These are phyloP conservation scores for Ceratocystis papillata DNA, from an alignment of 2,329 filamentous ascomycete genomes.

Conservation along the genomic window DNA sequence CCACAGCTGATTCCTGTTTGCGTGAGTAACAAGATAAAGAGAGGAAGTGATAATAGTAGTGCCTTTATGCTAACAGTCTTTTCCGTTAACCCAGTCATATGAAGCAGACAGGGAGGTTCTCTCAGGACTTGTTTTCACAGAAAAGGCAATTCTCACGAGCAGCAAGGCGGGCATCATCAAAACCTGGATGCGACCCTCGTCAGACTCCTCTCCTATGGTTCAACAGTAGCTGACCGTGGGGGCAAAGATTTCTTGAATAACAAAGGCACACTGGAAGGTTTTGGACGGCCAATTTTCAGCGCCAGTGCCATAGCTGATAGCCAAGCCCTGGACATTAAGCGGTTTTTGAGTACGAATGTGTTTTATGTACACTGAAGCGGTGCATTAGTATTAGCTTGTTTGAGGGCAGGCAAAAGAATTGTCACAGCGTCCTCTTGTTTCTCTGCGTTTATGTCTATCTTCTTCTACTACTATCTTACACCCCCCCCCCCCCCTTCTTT, in stretches of 20 bases:
- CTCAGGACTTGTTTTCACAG: constrained; percentile 51
- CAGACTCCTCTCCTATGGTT: constrained; percentile 23
- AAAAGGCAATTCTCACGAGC: constrained; percentile 84
- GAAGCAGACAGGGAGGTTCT: constrained; percentile 19
- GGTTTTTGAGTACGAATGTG: not conserved
- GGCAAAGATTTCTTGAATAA: not conserved
- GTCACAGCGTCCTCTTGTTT: not conserved
- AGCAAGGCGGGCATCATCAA: constrained; percentile 74
- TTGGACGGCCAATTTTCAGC: not conserved
- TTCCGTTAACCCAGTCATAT: constrained; percentile 40
- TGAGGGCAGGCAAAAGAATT: not conserved
- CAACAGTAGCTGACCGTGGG: not conserved
- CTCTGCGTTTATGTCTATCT: not conserved
- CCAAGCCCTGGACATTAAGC: not conserved
- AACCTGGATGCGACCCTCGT: constrained; percentile 57
- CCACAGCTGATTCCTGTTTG: constrained; percentile 23
- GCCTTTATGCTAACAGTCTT: constrained; percentile 1
- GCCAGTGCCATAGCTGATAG: not conserved
- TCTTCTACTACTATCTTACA: not conserved
- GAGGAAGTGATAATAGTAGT: not conserved
- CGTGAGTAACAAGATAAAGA: constrained; percentile 27
- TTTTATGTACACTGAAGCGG: not conserved
- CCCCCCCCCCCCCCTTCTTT: too few relatives aligned
- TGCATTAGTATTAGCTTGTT: not conserved
- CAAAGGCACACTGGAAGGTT: not conserved